Evolutionary conservation across 106 monocot species (phyloP), one percentile per base, ranked within the genome.

Genomic region (Ottelia alismoides): DNA sequence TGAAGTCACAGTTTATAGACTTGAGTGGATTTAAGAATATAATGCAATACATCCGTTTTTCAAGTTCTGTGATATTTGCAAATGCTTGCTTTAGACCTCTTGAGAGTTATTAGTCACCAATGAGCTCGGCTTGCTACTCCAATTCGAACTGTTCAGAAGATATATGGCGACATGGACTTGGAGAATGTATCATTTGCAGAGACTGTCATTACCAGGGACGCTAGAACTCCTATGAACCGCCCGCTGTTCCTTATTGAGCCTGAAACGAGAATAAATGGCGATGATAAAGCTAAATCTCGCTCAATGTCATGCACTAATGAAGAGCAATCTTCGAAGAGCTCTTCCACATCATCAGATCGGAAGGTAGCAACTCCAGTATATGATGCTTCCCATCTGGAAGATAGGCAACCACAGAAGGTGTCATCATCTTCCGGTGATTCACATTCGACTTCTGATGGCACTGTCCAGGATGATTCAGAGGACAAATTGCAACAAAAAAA

Each of bases 111-210:
- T 14, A 51, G 63, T 26, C 70, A 71, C 51, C 70, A 71, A 23
- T 56, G 63, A 49, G 70, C 70, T 7, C 29, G 70, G 49, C 43
- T 71, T 20, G 70, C 70, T 32, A 71, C 70, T 20, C 70, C 70
- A 25, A 71, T 71, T 11, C 70, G 70, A 2, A 71, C 63, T 9
- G 56, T 71, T 30, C 70, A 63, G 30, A 71, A 71, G 57, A 22
- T 57, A 25, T 63, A 71, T 26, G 31, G 63, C 27, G 62, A 70
- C 22, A 32, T n/a, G 23, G 70, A 70, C 23, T 18, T 62, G 12
- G 56, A 71, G 29, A 63, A 63, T 31, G 25, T 49, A 12, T 54
- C 70, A 27, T 63, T 57, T n/a, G 31, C 56, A 16, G 62, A 70
- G 25, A 31, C 62, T 9, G 30, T 70, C 23, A 62, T 70, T 22